These are phyloP conservation scores for Aquilaria malaccensis DNA, from an alignment of 345 rosid species.

Conservation along the genomic window DNA sequence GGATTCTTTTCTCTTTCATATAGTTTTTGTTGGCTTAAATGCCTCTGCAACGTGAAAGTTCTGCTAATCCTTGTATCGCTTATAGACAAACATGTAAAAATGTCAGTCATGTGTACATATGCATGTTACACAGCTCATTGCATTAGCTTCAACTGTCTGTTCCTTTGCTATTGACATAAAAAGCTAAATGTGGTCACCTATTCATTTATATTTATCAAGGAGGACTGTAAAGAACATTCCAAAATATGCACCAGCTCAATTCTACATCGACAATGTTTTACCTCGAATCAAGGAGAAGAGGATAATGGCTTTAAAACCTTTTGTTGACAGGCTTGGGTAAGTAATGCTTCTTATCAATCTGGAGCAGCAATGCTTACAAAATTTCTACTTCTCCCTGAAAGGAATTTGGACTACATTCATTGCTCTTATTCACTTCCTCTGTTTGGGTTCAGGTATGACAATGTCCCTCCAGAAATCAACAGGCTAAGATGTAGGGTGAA, in stretches of 20 bases:
- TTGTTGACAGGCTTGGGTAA: conserved; percentile 99
- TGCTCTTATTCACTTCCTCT: conserved; percentile 7
- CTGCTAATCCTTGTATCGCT: too few species aligned
- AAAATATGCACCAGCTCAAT: conserved; percentile 95
- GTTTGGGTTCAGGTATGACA: conserved; percentile 68
- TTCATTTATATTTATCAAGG: conserved; percentile 27
- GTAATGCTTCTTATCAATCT: conserved; percentile 15
- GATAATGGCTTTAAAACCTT: conserved; percentile 98
- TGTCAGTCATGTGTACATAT: too few species aligned
- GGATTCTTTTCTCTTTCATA: neutral
- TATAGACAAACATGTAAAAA: too few species aligned
- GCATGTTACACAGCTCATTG: too few species aligned
- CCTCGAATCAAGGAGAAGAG: conserved; percentile 98
- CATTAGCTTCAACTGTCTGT: too few species aligned
- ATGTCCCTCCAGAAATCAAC: conserved; percentile 96
- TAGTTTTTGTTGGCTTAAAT: neutral
- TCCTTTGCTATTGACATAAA: conserved; percentile 2
- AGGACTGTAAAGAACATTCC: conserved; percentile 99
- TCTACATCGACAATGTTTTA: conserved; percentile 95
- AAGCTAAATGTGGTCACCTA: neutral
- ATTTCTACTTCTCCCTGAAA: conserved; percentile 7
- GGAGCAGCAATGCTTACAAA: conserved; percentile 1
- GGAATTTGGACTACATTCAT: neutral
- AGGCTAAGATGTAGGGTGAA: conserved; percentile 97
- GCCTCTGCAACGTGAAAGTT: neutral